Evolutionary conservation across 352 stramenopile species (phyloP), one percentile per base, ranked within the genome.

Genomic region (Globisporangium emineosum): DNA sequence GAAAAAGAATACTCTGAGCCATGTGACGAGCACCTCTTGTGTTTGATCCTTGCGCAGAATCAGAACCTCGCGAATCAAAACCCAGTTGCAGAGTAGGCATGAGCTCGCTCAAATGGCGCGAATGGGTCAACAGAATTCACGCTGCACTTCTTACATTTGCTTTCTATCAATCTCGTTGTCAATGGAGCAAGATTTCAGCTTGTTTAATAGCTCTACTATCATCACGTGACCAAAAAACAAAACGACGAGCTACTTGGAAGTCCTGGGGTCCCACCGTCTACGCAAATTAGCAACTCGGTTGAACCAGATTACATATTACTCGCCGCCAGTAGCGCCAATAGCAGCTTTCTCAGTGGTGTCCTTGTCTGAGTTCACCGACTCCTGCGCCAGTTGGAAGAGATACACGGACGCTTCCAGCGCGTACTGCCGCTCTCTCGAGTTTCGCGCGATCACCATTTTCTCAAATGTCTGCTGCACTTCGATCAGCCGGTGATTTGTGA

Each of bases 401-500:
- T 75, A 86, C 23, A 92, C 68, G 2, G 72, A 70, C 12, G 77
- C 72, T 33, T 93, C 83, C 54, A 84, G 79, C 21, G 83, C 81
- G 7, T 80, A 19, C 49, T 84, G 75, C 17, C 77, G 73, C 49
- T 90, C 81, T 35, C 76, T 70, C 15, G 71, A 54, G 51, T 69
- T 83, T 43, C 73, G 75, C 0, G 81, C 83, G 49, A 88, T 74
- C 56, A 93, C 74, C 8, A 91, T 59, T 32, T 72, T 77, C 57
- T 91, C 79, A 35, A 91, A 93, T 13, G 71, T 75, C 37, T 82
- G 76, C 67, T 93, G 83, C 27, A 91, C 65, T 49, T 88, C 80
- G 5, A 86, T 76, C 10, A 91, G 66, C 15, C 81, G 76, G 56
- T 90, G 79, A 49, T 88, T 79, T 19, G 70, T 35, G 52, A 91